Conservation (phyloP, 306 rosid genomes). For the Gastrolobium bilobum region DNA sequence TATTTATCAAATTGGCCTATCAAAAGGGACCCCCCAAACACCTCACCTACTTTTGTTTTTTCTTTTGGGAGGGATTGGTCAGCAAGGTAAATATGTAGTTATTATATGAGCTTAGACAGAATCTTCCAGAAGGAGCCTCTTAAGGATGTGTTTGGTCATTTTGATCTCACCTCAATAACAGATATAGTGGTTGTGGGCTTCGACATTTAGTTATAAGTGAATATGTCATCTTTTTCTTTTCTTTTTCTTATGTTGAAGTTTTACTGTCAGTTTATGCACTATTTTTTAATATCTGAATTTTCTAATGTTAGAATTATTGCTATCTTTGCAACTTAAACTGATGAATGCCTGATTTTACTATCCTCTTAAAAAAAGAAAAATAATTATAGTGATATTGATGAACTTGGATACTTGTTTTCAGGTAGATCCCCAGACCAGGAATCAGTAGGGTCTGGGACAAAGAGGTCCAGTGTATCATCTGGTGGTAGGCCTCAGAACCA, state of each 20-base stretch:
- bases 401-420: constrained; percentile 56
- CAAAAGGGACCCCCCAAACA: background rate
- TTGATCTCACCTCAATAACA: constrained; percentile 9
- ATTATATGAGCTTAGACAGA: background rate
- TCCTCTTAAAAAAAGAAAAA: background rate
- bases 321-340: constrained; percentile 32
- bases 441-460: constrained; percentile 92
- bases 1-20: constrained; percentile 24
- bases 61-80: background rate
- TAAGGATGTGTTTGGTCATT: background rate
- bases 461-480: constrained; percentile 86
- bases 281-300: constrained; percentile 16
- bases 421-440: constrained; percentile 91
- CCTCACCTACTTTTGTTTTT: background rate
- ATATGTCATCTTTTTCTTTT: background rate
- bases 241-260: constrained; percentile 3
- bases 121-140: constrained; percentile 16
- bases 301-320: constrained; percentile 20
- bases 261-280: constrained; percentile 33
- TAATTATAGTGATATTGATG: constrained; percentile 31
- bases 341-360: constrained; percentile 36
- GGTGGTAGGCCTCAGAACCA: constrained; percentile 75
- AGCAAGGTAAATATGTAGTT: background rate
- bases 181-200: constrained; percentile 28
- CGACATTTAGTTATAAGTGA: constrained; percentile 25